Base-by-base conservation (phyloP, 139 green algal species). In the Chlamydomonas asymmetrica region DNA sequence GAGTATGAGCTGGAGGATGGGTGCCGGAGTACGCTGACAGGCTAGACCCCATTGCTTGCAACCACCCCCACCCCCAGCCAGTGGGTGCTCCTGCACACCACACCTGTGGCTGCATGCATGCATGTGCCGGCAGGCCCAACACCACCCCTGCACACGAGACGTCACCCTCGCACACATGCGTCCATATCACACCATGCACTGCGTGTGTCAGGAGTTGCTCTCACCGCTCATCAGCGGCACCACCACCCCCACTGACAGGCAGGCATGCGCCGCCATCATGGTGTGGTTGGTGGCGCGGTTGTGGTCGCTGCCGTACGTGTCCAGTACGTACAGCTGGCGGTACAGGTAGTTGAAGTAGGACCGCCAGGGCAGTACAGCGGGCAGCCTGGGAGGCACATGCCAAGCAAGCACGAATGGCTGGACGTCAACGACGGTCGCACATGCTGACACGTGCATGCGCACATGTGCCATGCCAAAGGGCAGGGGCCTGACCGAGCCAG, bases 311-410 rank as follows among this genome's bases (percentile, higher is more conserved):
- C 82, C 54, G 61, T 96, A 98, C 0, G 94, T 98, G 83, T 98
- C 94, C 66, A 97, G 85, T 35, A 97, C 94, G 74, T 88, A 97
- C 67, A 98, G 84, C 86, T 98, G 94, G 1, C 94, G 86, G 18
- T 89, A 76, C 63, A 98, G 84, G 79, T 98, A 98, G 86, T 98
- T 98, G 91, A 90, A 95, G 71, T 90, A 98, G 22, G 66, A 73
- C 13, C 63, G n/a, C 72, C 63, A 84, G 27, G 31, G 73, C 75
- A 62, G 76, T 23, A n/a, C 0, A 4, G 29, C 4, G 34, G 84
- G 76, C 52, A 88, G 54, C 76, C 83, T 88, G 72, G 13, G 41
- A 6, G 59, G n/a, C n/a, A n/a, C n/a, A n/a, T n/a, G n/a, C n/a
- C n/a, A n/a, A n/a, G n/a, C n/a, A n/a, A n/a, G n/a, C n/a, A n/a